These are phyloP conservation scores for Candida fluviatilis DNA, from an alignment of 805 yeast species.

Conservation along the genomic window DNA sequence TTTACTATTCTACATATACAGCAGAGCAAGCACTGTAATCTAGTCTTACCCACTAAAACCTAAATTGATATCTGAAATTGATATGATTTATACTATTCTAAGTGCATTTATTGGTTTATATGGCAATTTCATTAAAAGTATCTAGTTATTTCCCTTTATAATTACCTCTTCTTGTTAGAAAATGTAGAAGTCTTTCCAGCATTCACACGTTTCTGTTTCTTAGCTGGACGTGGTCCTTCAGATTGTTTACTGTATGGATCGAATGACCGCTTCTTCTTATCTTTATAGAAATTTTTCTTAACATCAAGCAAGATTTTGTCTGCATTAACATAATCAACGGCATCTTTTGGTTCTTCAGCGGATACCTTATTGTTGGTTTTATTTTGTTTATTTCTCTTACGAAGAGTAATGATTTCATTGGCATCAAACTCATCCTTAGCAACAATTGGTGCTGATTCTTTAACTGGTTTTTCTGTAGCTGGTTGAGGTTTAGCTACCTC, in stretches of 20 bases:
- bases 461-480: conserved; percentile 4
- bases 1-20: too few relatives aligned
- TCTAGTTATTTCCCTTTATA: too few relatives aligned
- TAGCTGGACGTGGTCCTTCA: conserved; percentile 53
- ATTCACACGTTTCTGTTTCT: conserved; percentile 34
- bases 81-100: too few relatives aligned
- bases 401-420: conserved; percentile 40
- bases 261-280: conserved; percentile 39
- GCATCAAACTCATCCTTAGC: conserved; percentile 15
- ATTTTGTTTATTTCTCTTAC: conserved; percentile 15
- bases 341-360: conserved; percentile 13
- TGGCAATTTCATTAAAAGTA: too few relatives aligned
- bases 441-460: conserved; percentile 5
- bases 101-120: too few relatives aligned
- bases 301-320: conserved; percentile 35
- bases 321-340: conserved; percentile 43
- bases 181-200: conserved; percentile 38
- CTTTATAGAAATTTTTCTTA: conserved; percentile 11
- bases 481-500: conserved; percentile 7
- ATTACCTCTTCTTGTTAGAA: conserved; percentile 7
- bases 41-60: too few relatives aligned
- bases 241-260: conserved; percentile 55
- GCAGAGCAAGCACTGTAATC: too few relatives aligned
- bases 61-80: too few relatives aligned
- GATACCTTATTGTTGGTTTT: conserved; percentile 7